Conservation (phyloP, 305 asterid genomes). For the Fraxinus latifolia region DNA sequence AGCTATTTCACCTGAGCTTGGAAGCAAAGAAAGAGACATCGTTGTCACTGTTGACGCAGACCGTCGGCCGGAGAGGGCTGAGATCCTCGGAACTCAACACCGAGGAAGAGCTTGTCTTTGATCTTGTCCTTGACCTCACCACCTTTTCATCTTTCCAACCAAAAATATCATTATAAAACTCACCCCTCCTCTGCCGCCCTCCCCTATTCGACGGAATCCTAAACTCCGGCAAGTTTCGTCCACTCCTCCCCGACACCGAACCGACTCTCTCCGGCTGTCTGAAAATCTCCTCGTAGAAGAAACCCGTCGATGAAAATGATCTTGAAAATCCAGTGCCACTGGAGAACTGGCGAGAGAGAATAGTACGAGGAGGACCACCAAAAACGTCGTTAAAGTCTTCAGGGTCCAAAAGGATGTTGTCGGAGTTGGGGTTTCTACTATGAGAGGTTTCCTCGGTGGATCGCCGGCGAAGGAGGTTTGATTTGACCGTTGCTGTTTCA, state of each 20-base stretch:
- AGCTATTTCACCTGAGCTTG: slow-evolving; percentile 51
- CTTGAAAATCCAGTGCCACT: slow-evolving; percentile 26
- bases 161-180: slow-evolving; percentile 59
- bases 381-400: slow-evolving; percentile 75
- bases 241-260: slow-evolving; percentile 26
- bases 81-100: slow-evolving; percentile 66
- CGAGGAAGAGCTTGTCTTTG: slow-evolving; percentile 64
- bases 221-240: slow-evolving; percentile 66
- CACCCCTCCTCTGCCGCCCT: slow-evolving; percentile 17
- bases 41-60: slow-evolving; percentile 31
- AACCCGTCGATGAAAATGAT: slow-evolving; percentile 29
- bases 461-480: slow-evolving; percentile 41
- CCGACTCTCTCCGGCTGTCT: slow-evolving; percentile 36
- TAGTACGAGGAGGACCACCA: slow-evolving; percentile 77
- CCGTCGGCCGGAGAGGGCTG: slow-evolving; percentile 64
- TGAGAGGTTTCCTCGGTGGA: slow-evolving; percentile 34
- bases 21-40: slow-evolving; percentile 53
- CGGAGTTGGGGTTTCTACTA: slow-evolving; percentile 25
- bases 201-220: slow-evolving; percentile 46
- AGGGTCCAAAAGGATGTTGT: slow-evolving; percentile 26
- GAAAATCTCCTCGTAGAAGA: slow-evolving; percentile 59
- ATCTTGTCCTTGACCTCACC: slow-evolving; percentile 58
- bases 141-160: slow-evolving; percentile 57
- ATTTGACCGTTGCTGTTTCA: slow-evolving; percentile 11
- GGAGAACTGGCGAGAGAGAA: slow-evolving; percentile 57